Evolutionary conservation across 805 yeast species (phyloP), one percentile per base, ranked within the genome.

Genomic region (Hermanozyma aechmeae): DNA sequence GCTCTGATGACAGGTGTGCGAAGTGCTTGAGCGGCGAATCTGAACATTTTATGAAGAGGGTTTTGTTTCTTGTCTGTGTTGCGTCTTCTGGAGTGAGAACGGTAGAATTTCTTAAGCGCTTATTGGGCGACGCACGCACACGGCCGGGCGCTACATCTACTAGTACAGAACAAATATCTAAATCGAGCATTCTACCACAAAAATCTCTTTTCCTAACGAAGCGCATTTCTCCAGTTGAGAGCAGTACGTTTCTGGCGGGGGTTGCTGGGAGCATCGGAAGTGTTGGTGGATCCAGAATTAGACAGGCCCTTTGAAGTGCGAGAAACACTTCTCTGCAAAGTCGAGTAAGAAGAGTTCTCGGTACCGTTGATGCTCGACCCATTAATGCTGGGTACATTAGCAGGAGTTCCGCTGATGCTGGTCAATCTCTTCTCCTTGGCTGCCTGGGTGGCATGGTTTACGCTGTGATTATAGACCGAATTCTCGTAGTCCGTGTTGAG

Each of bases 1-100:
- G 50, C 42, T 43, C 64, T 55, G 34, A 51, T 43, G 23, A 56
- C 45, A 30, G 62, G 54, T 25, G 56, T 46, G 29, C 46, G 52
- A 26, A 56, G 45, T 35, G 67, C 53, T 55, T 73, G 70, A 34
- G 63, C 46, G 36, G 73, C 71, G 33, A 66, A 52, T 66, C 68
- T 73, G 48, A 71, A 68, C 79, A 73, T 73, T 6, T 11, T 11
- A 21, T 21, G 13, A 6, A 21, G 24, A 10, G 13, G 16, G 16
- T 14, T 27, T 22, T 23, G 12, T 16, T 17, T n/a, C 16, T 24
- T 20, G 13, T 14, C 27, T 28, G 18, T 28, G 24, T n/a, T n/a
- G n/a, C n/a, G n/a, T n/a, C n/a, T n/a, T n/a, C n/a, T n/a, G n/a
- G n/a, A n/a, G n/a, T n/a, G n/a, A n/a, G n/a, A n/a, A n/a, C n/a